A percentile compares a stretch with the other conserved stretches of the same genome.
phyloP scores from a whole-genome alignment of 2,329 filamentous ascomycete genomes.

The Sporothrix mexicana region DNA sequence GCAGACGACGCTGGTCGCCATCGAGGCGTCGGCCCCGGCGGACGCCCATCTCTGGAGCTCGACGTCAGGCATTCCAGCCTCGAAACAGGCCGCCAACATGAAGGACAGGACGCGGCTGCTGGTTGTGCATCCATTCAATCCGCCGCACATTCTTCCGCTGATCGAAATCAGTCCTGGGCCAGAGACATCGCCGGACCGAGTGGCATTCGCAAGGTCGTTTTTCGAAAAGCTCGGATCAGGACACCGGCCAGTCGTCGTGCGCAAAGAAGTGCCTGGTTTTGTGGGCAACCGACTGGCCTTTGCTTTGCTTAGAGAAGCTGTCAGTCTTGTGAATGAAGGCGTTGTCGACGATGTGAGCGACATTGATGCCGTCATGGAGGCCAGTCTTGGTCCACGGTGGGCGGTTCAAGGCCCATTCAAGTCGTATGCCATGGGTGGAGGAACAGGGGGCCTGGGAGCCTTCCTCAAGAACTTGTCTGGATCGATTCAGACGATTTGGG shows the following conservation, averaged over 20 bases:
- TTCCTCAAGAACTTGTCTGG: constrained; percentile 18
- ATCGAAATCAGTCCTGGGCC: constrained; percentile 52
- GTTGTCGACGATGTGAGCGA: constrained; percentile 42
- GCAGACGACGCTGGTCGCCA: constrained; percentile 45
- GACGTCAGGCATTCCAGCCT: constrained; percentile 48
- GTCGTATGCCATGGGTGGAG: constrained; percentile 32
- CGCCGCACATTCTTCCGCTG: constrained; percentile 54
- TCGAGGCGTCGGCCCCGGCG: constrained; percentile 43
- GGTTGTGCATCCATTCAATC: constrained; percentile 56
- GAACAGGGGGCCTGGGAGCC: constrained; percentile 6
- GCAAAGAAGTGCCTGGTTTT: constrained; percentile 51
- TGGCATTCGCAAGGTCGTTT: constrained; percentile 46
- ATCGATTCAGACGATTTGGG: constrained; percentile 23
- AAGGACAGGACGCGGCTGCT: constrained; percentile 45
- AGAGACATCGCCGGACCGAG: constrained; percentile 41
- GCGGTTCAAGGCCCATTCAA: constrained; percentile 31
- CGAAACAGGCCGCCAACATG: constrained; percentile 42
- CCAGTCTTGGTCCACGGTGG: constrained; percentile 34
- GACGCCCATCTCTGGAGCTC: constrained; percentile 50
- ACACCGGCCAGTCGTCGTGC: constrained; percentile 49
- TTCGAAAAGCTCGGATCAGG: constrained; percentile 45
- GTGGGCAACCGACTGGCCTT: constrained; percentile 54
- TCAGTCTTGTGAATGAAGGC: constrained; percentile 45
- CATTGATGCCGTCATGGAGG: constrained; percentile 37
- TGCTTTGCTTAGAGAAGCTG: constrained; percentile 47